Percentiles rank a stretch among this genome's conserved stretches.
Evolutionary conservation across 2,329 filamentous ascomycete species (phyloP).

Genomic region (Botryotinia narcissicola): DNA sequence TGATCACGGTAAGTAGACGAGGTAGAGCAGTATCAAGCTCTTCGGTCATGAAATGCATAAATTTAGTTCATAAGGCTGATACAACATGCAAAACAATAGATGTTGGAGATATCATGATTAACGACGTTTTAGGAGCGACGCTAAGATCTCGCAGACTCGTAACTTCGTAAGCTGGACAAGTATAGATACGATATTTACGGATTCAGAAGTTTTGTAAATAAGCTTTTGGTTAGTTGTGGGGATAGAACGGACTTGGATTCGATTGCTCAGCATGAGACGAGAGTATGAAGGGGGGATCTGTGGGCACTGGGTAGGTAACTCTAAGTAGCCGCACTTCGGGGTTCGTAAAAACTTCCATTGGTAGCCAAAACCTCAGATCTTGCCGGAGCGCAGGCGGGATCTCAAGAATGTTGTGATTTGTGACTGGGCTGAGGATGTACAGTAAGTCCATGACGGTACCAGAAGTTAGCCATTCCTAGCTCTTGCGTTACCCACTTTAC

Average conservation of each 20-base stretch:
- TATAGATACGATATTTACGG: not conserved
- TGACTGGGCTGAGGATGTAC: slow-evolving; percentile 17
- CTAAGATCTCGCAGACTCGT: not conserved
- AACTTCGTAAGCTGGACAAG: not conserved
- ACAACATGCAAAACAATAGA: slow-evolving; percentile 16
- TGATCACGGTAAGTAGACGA: not conserved
- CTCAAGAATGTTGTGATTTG: slow-evolving; percentile 15
- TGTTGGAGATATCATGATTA: slow-evolving; percentile 9
- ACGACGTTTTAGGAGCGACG: not conserved
- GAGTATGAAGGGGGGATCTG: slow-evolving; percentile 14
- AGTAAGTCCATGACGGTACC: slow-evolving; percentile 11
- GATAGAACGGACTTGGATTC: not conserved
- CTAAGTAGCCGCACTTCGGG: slow-evolving; percentile 10
- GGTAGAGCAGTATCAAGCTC: not conserved
- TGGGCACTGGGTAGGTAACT: slow-evolving; percentile 3
- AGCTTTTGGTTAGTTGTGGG: not conserved
- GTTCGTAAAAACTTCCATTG: slow-evolving; percentile 7
- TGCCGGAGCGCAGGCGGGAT: slow-evolving; percentile 10
- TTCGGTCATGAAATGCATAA: slow-evolving; percentile 13
- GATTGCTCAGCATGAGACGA: slow-evolving; percentile 6
- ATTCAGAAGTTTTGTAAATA: not conserved
- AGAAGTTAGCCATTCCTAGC: not conserved
- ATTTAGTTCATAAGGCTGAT: slow-evolving; percentile 17
- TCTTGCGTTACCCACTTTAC: not conserved
- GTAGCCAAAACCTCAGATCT: slow-evolving; percentile 15